phyloP scores from a whole-genome alignment of 2,329 filamentous ascomycete species.

The Beauveria medogensis region DNA sequence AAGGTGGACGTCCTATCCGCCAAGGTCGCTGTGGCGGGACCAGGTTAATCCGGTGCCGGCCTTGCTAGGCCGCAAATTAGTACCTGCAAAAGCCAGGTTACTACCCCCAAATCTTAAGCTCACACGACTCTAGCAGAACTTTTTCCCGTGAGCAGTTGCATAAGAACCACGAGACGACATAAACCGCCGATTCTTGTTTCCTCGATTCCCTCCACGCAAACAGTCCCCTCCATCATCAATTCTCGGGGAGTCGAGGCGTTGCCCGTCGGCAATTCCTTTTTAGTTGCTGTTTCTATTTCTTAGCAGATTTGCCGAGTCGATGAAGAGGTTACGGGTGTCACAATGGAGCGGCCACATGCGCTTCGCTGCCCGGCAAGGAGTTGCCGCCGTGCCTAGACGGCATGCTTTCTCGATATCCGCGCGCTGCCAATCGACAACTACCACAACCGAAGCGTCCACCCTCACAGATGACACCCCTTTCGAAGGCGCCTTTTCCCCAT shows the following conservation, averaged over 20 bases:
- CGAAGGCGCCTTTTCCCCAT: conserved; percentile 13
- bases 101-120: conserved; percentile 16
- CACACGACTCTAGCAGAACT: conserved; percentile 31
- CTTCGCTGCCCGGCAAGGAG: conserved; percentile 23
- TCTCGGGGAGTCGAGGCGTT: neutral
- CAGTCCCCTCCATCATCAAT: neutral
- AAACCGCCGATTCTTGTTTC: neutral
- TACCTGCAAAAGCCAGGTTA: neutral
- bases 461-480: conserved; percentile 15
- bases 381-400: conserved; percentile 17
- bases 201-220: neutral
- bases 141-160: conserved; percentile 21
- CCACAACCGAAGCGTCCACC: conserved; percentile 18
- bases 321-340: conserved; percentile 36
- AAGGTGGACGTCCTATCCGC: neutral
- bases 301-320: conserved; percentile 16
- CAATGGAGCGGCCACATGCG: conserved; percentile 34
- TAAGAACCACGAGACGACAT: conserved; percentile 4
- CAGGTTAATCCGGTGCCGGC: conserved; percentile 11
- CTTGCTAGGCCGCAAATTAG: conserved; percentile 8
- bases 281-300: neutral
- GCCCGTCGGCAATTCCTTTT: neutral
- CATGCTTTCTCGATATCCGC: conserved; percentile 17
- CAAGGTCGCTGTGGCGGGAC: neutral
- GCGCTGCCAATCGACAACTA: conserved; percentile 27